Evolutionary conservation across 2,329 filamentous ascomycete species (phyloP), one percentile per base, ranked within the genome.

Genomic region (Septoria linicola): DNA sequence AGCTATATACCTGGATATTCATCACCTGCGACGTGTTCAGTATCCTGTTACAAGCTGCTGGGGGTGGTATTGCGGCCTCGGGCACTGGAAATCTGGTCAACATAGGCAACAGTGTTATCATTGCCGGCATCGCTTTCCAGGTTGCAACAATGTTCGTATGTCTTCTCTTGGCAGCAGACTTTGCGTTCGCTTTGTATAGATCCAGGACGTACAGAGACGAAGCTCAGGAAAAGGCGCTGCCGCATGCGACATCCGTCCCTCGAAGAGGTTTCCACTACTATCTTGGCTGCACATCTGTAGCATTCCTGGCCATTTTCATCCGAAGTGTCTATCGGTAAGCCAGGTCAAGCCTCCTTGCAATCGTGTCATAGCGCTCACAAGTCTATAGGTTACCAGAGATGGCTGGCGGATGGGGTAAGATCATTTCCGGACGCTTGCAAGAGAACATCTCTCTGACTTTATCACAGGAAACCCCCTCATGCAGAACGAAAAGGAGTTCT

Each of bases 231-330:
- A 57, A 64, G 49, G 31, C 17, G 11, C 27, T 42, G 31, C 19
- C 20, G 13, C 16, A 42, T 42, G 27, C 46, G 16, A 19, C 46
- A 4, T 27, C 37, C 13, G 40, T n/a, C 10, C 10, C 23, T 10
- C 10, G 34, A 8, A 49, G 27, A 10, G 40, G 48, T 32, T 42
- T 49, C 19, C 31, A 27, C n/a, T 41, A 30, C 11, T 85, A 85
- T 66, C 66, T 83, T 3, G 62, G 61, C 14, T 80, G 77, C 10
- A 72, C 86, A 14, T 65, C 70, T 1, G 65, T 85, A 1, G 76
- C 82, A 2, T 83, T 82, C 13, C 49, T 85, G 13, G 78, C 76
- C 61, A 83, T 88, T 62, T 80, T 87, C 59, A 79, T 80, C 61
- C 74, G 85, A 19, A 83, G 79, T 61, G 76, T 82, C 34, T 88